Base-by-base conservation (phyloP, 805 yeast genomes). In the Wickerhamiella spandovensis region DNA sequence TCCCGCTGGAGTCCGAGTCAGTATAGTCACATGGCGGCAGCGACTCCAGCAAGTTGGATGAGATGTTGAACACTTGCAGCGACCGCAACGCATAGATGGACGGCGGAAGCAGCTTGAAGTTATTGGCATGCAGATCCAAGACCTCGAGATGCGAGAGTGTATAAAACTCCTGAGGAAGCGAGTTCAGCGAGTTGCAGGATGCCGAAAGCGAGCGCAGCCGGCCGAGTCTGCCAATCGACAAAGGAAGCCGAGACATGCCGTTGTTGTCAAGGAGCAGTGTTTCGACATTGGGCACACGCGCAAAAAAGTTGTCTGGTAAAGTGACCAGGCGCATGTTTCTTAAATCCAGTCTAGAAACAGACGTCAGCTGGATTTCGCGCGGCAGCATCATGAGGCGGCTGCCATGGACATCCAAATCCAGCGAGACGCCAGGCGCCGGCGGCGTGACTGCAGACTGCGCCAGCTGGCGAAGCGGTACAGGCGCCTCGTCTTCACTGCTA, bases 81-180 rank as follows among this genome's bases (percentile, higher is more conserved):
- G 55, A 51, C 12, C 56, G 60, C 59, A 85, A 65, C 48, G 74
- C 67, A 83, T 89, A 84, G 32, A 84, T 72, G 20, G 78, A 82
- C 25, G 74, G 73, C 0, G 87, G 84, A 25, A 90, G 67, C 7
- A 69, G 63, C 56, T 85, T 81, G 56, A 90, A 70, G 60, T 88
- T 88, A 65, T 90, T 90, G 43, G 84, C 77, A 65, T 90, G 96
- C 43, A 87, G 67, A 64, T 90, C 96, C 50, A 90, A 69, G 44
- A 74, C 70, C 58, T 75, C 79, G 54, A 90, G 71, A 28, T 76
- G 73, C 3, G 71, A 65, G 50, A 89, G 71, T 15, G 72, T 60
- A 2, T 85, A 81, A 32, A 92, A 75, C 12, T 77, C 75, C 2
- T 70, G 64, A 0, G 97, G 96, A 13, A 92, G 60, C 1, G 73